Base-by-base conservation (phyloP, 2,329 filamentous ascomycete genomes). In the Colletotrichum tabaci region DNA sequence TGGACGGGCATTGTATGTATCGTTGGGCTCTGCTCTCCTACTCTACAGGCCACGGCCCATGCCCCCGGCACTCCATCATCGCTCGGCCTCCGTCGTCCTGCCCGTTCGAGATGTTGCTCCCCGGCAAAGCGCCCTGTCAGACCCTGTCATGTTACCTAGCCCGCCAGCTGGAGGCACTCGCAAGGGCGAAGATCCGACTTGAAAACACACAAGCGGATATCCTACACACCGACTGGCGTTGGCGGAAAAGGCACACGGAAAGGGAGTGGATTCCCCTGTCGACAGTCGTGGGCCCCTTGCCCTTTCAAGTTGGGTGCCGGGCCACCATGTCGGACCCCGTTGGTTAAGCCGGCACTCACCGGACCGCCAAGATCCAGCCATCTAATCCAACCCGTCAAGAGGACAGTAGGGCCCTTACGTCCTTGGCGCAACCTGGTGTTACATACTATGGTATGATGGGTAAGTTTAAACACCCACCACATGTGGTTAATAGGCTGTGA, bases 281-380 rank as follows among this genome's bases (percentile, higher is more conserved):
- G 35, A 38, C 35, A 38, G 35, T 38, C 65, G 30, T 42, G 16
- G 23, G 65, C 21, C 42, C 42, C 58, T 71, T 46, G 53, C 38
- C 42, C 65, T 44, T 63, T 9, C 35, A 38, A 38, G 35, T 3
- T 38, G 30, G 46, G 52, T 71, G 47, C 57, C 49, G 63, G 65
- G 68, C 68, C 63, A 70, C 26, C 66, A 55, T 55, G 55, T 69
- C 67, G 53, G 61, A 66, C 67, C 58, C 58, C 58, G 58, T 63
- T 67, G 57, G 64, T 62, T 42, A 44, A 71, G 68, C 65, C 65
- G 68, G 65, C 68, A 64, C 58, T 60, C 65, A 63, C 58, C 68
- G 52, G 65, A 53, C 53, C 65, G 63, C 68, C 68, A 68, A 71
- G 68, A 68, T 64, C 47, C 65, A 46, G 58, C 47, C 46, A 64